phyloP scores from a whole-genome alignment of 2,329 filamentous ascomycete species.

The Fusarium citri region DNA sequence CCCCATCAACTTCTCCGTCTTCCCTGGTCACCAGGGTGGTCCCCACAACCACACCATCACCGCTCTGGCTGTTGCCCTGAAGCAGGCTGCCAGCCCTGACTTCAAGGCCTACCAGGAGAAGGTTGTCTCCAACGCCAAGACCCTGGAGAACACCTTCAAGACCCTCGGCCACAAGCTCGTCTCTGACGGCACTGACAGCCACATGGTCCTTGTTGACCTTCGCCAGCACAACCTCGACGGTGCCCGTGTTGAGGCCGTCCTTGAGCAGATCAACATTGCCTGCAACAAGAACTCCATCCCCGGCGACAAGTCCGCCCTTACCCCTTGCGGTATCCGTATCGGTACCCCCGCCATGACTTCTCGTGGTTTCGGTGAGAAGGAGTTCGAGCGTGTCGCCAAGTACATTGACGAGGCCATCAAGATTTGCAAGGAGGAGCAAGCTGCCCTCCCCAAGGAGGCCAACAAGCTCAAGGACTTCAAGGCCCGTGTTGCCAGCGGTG shows the following conservation, averaged over 20 bases:
- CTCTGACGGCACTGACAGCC: conserved; percentile 94
- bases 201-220: conserved; percentile 96
- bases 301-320: conserved; percentile 96
- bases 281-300: conserved; percentile 99
- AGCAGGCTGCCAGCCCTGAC: conserved; percentile 90
- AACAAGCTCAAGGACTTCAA: conserved; percentile 99
- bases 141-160: conserved; percentile 87
- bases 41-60: conserved; percentile 99
- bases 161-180: conserved; percentile 93
- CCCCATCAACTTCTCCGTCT: conserved; percentile 98
- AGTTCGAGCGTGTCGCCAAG: conserved; percentile 88
- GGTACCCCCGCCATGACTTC: conserved; percentile 98
- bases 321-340: conserved; percentile 93
- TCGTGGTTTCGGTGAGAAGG: conserved; percentile 89
- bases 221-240: conserved; percentile 89
- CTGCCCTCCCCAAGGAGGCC: conserved; percentile 87
- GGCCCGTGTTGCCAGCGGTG: conserved; percentile 83
- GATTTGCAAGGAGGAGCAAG: conserved; percentile 90
- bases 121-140: conserved; percentile 93
- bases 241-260: conserved; percentile 92
- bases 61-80: conserved; percentile 91
- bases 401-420: conserved; percentile 94
- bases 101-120: conserved; percentile 95
- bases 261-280: conserved; percentile 98
- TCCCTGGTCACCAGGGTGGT: conserved; percentile 98